Evolutionary conservation across 2,329 filamentous ascomycete genomes (phyloP), one percentile per base, ranked within the genome.

Genomic region (Claviceps citrina): DNA sequence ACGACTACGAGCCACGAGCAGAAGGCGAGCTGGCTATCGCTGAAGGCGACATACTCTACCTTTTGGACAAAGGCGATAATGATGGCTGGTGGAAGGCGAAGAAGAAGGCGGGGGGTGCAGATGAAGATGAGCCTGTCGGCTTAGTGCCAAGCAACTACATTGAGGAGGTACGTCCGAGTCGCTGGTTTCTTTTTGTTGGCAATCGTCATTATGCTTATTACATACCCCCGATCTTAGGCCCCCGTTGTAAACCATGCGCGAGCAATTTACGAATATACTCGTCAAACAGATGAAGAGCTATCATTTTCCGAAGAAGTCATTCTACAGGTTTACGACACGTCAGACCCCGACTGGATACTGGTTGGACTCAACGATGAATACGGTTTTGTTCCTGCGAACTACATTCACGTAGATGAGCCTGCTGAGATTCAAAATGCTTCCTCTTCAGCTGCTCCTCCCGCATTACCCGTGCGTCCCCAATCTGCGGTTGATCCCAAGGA

Each of bases 251-350:
- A 75, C 45, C 71, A 79, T 49, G 91, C 89, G 37, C 86, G 81
- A 59, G 84, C 91, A n/a, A 73, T 96, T n/a, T 98, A 89, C 66
- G 91, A 98, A 60, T 98, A 98, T 60, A 84, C 84, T 38, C 77
- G 89, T 51, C 91, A 98, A 64, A 98, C 91, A 19, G 91, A 98
- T 55, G 91, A 98, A 62, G 91, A 98, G 62, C 70, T 98, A 8
- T 96, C 89, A 19, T 96, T 98, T 57, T 74, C 84, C 36, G 91
- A 98, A 65, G 87, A 94, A 56, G 78, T 81, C 31, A 63, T 76
- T 33, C 71, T 98, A 36, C 68, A 82, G 44, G 83, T 98, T 36
- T 96, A 84, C 62, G 91, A 98, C 60, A 79, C 72, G 8, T 81
- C 85, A 5, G 91, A 98, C 59, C 84, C 85, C 12, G 91, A 98